Conservation (phyloP, 2,329 filamentous ascomycete genomes). For the Colletotrichum somersetense region DNA sequence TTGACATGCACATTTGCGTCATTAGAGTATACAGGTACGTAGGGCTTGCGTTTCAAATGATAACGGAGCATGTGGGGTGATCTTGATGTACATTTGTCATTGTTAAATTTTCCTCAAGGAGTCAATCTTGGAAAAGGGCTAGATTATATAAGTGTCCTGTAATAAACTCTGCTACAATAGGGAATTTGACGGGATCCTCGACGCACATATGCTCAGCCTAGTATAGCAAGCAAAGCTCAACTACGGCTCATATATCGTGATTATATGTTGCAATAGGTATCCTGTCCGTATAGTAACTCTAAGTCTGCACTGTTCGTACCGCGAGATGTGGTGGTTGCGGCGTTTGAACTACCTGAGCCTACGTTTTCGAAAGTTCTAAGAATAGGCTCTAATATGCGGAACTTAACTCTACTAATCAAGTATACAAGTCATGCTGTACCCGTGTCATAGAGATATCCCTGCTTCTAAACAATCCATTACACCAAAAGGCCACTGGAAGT, state of each 20-base stretch:
- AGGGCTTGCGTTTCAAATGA: neutral
- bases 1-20: neutral
- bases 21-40: too few species aligned
- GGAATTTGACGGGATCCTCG: too few species aligned
- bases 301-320: neutral
- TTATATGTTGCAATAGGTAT: neutral
- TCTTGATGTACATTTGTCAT: neutral
- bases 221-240: neutral
- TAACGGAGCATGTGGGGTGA: neutral
- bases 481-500: neutral
- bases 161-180: rapidly evolving
- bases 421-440: neutral
- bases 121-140: neutral
- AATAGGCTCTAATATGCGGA: neutral
- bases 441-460: neutral
- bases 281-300: neutral
- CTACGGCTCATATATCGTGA: neutral
- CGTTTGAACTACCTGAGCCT: neutral
- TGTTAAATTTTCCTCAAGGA: neutral
- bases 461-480: neutral
- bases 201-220: neutral
- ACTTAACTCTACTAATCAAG: neutral
- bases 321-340: neutral
- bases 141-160: neutral
- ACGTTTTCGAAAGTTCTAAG: neutral